Conservation (phyloP, 371 early-diverging fungal genomes). For the Rhizomucor pusillus region DNA sequence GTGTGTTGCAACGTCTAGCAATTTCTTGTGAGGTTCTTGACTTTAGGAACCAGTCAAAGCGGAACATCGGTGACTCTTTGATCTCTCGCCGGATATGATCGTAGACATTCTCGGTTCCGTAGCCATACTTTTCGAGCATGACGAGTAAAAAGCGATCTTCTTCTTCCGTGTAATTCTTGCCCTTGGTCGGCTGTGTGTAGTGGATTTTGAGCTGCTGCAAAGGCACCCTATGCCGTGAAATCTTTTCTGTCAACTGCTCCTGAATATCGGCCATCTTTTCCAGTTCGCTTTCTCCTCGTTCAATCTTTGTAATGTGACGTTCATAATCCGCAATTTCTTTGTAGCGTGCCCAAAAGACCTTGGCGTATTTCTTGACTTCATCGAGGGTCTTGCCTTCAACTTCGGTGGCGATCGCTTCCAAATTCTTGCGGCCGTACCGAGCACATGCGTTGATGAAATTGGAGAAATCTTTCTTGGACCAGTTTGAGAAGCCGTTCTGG, state of each 20-base stretch:
- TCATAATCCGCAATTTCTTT: slow-evolving; percentile 82
- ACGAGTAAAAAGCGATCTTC: slow-evolving; percentile 96
- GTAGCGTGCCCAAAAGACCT: slow-evolving; percentile 87
- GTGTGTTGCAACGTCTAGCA: slow-evolving; percentile 75
- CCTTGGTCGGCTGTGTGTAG: slow-evolving; percentile 77
- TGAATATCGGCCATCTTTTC: slow-evolving; percentile 80
- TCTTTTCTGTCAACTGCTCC: slow-evolving; percentile 70
- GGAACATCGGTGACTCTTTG: slow-evolving; percentile 79
- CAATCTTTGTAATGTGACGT: slow-evolving; percentile 82
- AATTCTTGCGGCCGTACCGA: slow-evolving; percentile 79
- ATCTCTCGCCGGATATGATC: slow-evolving; percentile 88
- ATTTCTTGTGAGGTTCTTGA: slow-evolving; percentile 86
- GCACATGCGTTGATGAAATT: slow-evolving; percentile 90
- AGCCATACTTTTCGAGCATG: slow-evolving; percentile 84
- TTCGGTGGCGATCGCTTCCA: slow-evolving; percentile 76
- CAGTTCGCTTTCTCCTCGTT: slow-evolving; percentile 84
- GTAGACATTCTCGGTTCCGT: slow-evolving; percentile 89
- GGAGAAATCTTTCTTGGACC: slow-evolving; percentile 93
- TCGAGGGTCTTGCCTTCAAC: slow-evolving; percentile 88
- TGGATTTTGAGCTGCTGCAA: slow-evolving; percentile 84
- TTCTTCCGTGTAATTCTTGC: slow-evolving; percentile 92
- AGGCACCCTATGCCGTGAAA: slow-evolving; percentile 72
- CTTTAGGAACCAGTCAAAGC: slow-evolving; percentile 98
- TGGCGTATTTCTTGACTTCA: slow-evolving; percentile 81
- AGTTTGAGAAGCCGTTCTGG: slow-evolving; percentile 85